Conservation (phyloP, 139 green algal genomes). For the Micractinium sp. region DNA sequence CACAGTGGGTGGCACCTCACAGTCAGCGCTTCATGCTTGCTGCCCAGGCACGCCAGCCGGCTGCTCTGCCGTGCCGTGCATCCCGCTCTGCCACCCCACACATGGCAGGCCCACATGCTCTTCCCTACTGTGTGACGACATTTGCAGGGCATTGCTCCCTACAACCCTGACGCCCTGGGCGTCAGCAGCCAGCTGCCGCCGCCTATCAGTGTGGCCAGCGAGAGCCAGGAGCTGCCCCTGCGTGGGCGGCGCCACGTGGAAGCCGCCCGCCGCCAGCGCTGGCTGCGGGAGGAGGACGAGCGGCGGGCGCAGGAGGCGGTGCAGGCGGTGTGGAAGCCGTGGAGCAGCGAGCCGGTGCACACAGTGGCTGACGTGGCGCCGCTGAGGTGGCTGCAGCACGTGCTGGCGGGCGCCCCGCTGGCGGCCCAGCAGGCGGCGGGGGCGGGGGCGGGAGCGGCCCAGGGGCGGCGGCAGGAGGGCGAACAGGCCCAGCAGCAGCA, state of each 20-base stretch:
- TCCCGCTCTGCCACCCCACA: background rate
- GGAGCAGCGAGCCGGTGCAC: constrained; percentile 1
- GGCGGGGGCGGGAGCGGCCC: too few species aligned
- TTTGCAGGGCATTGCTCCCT: constrained; percentile 23
- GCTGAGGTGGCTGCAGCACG: constrained; percentile 20
- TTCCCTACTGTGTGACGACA: background rate
- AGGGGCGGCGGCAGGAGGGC: background rate
- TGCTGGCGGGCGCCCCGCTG: background rate
- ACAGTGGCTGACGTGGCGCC: constrained; percentile 40
- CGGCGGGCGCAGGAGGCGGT: background rate
- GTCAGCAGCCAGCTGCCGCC: constrained; percentile 22
- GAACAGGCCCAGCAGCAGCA: background rate
- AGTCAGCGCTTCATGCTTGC: background rate
- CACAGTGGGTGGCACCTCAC: too few species aligned
- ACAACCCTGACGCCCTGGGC: constrained; percentile 26
- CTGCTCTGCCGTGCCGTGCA: background rate
- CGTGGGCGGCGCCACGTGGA: background rate
- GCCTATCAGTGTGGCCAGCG: background rate
- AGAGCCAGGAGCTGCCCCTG: background rate
- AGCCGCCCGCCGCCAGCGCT: background rate
- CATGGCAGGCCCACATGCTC: background rate
- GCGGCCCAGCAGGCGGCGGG: background rate
- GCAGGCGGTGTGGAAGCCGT: constrained; percentile 20
- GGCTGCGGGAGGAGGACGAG: background rate
- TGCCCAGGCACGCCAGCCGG: background rate